phyloP scores from a whole-genome alignment of 306 rosid genomes.

The Castanea mollissima region DNA sequence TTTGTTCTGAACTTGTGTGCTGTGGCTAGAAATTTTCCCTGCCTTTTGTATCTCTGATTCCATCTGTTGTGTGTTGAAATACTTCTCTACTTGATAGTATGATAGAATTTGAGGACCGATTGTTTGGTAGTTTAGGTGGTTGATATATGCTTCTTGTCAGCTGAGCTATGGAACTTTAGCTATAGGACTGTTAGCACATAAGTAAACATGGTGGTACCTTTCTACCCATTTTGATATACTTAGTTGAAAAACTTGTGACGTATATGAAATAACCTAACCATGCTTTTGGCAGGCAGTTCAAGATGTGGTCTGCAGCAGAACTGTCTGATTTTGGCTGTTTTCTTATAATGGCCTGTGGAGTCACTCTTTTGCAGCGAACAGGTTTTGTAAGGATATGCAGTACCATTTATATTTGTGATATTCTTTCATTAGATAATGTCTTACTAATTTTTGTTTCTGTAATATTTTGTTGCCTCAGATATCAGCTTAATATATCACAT shows the following conservation, averaged over 20 bases:
- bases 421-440: slow-evolving; percentile 3
- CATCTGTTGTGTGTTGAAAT: background rate
- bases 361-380: slow-evolving; percentile 74
- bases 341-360: slow-evolving; percentile 79
- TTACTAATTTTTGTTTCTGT: slow-evolving; percentile 22
- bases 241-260: slow-evolving; percentile 20
- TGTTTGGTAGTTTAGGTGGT: background rate
- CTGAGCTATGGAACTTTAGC: background rate
- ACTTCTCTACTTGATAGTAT: background rate
- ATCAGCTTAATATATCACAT: slow-evolving; percentile 99
- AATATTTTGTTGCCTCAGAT: slow-evolving; percentile 45
- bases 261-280: slow-evolving; percentile 44
- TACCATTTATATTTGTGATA: slow-evolving; percentile 2
- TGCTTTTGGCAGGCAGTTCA: slow-evolving; percentile 88
- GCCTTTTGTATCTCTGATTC: background rate
- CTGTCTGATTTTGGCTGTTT: slow-evolving; percentile 90
- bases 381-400: slow-evolving; percentile 43
- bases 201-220: background rate
- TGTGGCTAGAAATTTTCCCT: background rate
- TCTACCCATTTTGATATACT: background rate
- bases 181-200: background rate
- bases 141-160: background rate
- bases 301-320: slow-evolving; percentile 80
- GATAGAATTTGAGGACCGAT: background rate
- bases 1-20: background rate